Conservation (phyloP, 1,284 basidiomycete genomes). For the Coriolopsis trogii region DNA sequence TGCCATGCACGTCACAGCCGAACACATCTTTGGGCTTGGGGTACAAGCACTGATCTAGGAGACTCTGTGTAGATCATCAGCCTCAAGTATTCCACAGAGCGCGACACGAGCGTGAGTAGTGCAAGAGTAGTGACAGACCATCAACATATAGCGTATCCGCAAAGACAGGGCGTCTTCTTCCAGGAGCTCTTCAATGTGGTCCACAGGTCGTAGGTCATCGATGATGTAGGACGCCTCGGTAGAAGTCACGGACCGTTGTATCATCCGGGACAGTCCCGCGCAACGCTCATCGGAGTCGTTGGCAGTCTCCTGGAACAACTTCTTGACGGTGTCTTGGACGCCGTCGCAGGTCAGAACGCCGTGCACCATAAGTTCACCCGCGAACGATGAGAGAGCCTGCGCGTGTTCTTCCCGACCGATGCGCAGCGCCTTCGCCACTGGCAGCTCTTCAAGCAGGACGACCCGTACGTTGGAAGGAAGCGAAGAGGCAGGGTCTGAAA, state of each 20-base stretch:
- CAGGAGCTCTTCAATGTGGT: constrained; percentile 25
- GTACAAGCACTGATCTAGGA: constrained; percentile 28
- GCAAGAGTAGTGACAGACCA: constrained; percentile 23
- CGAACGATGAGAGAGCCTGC: constrained; percentile 19
- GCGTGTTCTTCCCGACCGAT: constrained; percentile 6
- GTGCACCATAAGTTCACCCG: constrained; percentile 30
- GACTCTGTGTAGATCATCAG: constrained; percentile 12
- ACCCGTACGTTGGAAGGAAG: constrained; percentile 25
- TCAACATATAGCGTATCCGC: constrained; percentile 31
- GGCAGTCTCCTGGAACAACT: constrained; percentile 21
- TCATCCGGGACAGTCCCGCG: constrained; percentile 26
- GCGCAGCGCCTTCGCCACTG: constrained; percentile 5
- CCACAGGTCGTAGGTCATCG: constrained; percentile 19
- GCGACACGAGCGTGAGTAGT: no score
- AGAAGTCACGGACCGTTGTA: constrained; percentile 25
- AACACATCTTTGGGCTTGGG: constrained; percentile 30
- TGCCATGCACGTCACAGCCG: constrained; percentile 24
- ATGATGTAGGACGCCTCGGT: constrained; percentile 30
- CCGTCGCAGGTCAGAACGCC: constrained; percentile 27
- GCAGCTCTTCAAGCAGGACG: constrained; percentile 18
- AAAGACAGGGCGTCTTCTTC: constrained; percentile 29
- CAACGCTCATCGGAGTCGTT: constrained; percentile 21
- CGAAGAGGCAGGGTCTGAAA: constrained; percentile 26
- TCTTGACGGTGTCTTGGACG: constrained; percentile 24
- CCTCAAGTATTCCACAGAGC: background rate